Base-by-base conservation (phyloP, 352 stramenopile genomes). In the Pythium myriotylum region DNA sequence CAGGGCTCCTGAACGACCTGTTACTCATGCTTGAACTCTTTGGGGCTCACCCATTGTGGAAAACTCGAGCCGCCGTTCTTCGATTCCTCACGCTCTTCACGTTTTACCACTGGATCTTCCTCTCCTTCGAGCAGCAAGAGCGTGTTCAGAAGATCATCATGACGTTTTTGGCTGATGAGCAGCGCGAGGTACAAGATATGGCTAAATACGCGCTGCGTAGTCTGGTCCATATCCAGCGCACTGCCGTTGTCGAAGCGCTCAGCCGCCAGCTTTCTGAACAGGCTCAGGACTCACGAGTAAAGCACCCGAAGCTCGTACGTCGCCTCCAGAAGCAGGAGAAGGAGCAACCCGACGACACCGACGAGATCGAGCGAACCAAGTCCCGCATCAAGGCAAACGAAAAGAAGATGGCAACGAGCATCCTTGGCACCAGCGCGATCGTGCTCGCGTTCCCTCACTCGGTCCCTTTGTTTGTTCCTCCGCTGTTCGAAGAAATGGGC, bases 131-230 rank as follows among this genome's bases (percentile, higher is more conserved):
- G 19, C 42, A 77, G 32, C 73, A 80, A 35, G 62, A 81, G 19
- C 73, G 76, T n/a, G 67, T 91, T 32, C 74, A 89, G 37, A 45
- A 51, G 10, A 65, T 91, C 26, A 65, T 89, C 41, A 76, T 74
- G 23, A 57, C 70, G 6, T 83, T 91, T 33, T 57, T 93, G 27
- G 77, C 70, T 2, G 84, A 93, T 46, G 76, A 86, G 29, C 79
- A 91, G 63, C 81, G 84, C 5, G 84, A 93, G 52, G 81, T 93
- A 20, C 84, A 93, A 53, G 78, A 88, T 13, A 89, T 91, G 77
- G 84, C 84, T 24, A 89, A 91, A 65, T 89, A 84, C 49, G 75
- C 84, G 3, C 58, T 93, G 7, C 80, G 84, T 4, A 77, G 77
- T 41, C 73, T 93, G 26, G 58, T 89, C 1, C 82, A 89, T 56